Percentiles rank a stretch among this genome's conserved stretches.
phyloP scores from a whole-genome alignment of 345 rosid genomes.

The Aurinia saxatilis region DNA sequence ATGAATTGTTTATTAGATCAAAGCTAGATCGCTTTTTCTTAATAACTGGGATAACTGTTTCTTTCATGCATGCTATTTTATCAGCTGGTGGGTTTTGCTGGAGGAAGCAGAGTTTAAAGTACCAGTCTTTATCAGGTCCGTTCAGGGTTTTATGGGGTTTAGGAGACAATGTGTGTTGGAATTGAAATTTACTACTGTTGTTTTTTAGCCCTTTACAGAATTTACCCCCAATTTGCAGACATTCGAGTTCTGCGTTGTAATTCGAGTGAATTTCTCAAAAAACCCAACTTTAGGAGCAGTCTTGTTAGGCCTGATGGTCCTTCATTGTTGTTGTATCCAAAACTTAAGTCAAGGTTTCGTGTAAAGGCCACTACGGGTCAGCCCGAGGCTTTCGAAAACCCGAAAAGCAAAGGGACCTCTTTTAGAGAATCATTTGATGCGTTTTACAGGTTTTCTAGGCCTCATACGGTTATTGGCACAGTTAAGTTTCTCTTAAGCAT shows the following conservation, averaged over 20 bases:
- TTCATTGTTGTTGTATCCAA: not conserved
- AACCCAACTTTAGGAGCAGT: constrained; percentile 27
- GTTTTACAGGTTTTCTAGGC: constrained; percentile 89
- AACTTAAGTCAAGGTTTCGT: constrained; percentile 27
- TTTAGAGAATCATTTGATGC: constrained; percentile 48
- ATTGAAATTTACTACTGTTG: no score
- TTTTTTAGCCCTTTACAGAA: no score
- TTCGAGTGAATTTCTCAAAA: constrained; percentile 25
- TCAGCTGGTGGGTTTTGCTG: constrained; percentile 20
- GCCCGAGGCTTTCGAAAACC: constrained; percentile 39
- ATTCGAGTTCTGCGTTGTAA: constrained; percentile 28
- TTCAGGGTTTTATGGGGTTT: not conserved
- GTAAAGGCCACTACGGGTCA: constrained; percentile 58
- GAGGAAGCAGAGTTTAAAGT: constrained; percentile 24
- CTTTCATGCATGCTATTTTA: constrained; percentile 23
- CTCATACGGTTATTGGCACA: constrained; percentile 92
- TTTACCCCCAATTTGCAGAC: constrained; percentile 9
- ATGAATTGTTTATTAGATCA: constrained; percentile 10
- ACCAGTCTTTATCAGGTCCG: constrained; percentile 26
- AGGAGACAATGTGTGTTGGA: not conserved
- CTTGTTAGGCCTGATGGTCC: constrained; percentile 24
- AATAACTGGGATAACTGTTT: not conserved
- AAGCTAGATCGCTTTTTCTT: not conserved
- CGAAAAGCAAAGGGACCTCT: constrained; percentile 32
- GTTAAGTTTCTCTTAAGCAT: constrained; percentile 46